Evolutionary conservation across 176 grass and related monocot species (phyloP), one percentile per base, ranked within the genome.

Genomic region (Carex littledalei): DNA sequence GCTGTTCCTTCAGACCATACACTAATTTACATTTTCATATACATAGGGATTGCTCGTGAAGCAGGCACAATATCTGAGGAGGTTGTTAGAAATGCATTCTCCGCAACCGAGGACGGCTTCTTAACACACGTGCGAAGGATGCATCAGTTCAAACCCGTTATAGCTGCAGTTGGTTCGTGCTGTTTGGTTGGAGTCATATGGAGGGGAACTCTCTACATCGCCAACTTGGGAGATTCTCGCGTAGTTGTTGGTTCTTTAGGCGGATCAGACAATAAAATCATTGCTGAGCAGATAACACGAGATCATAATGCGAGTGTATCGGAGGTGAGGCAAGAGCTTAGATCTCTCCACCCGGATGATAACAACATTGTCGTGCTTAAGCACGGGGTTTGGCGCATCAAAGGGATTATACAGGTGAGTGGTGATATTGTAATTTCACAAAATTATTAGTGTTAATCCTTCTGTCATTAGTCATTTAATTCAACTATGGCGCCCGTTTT

Each of bases 361-460:
- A 95, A 91, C 0, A 91, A 95, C 45, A 98, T 98, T 52, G 96
- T 98, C 71, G 89, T 98, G 49, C 91, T 98, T 45, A 98, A 98
- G 81, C 90, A 98, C 82, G 96, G 96, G 2, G 96, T 98, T 37
- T 98, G 96, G 96, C 91, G 96, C 73, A 95, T 98, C 85, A 98
- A 98, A 91, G 96, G 96, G 75, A 98, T 98, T 67, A 95, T 98
- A 83, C 96, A 98, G 91, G 96, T 95, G 67, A 15, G 78, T 43
- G 34, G 5, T 6, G 6, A 20, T 39, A 84, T 62, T 34, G 11
- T 6, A 41, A 41, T 72, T 79, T 66, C 71, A 43, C 12, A 22
- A 78, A 32, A 78, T 55, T 55, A 26, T 56, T 34, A 76, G 10
- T 16, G 21, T 52, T 52, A 76, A 77, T 77, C 31, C 49, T 55